Evolutionary conservation across 768 basidiomycete genomes (phyloP), one percentile per base, ranked within the genome.

Genomic region (Boletus rubroflammeus): DNA sequence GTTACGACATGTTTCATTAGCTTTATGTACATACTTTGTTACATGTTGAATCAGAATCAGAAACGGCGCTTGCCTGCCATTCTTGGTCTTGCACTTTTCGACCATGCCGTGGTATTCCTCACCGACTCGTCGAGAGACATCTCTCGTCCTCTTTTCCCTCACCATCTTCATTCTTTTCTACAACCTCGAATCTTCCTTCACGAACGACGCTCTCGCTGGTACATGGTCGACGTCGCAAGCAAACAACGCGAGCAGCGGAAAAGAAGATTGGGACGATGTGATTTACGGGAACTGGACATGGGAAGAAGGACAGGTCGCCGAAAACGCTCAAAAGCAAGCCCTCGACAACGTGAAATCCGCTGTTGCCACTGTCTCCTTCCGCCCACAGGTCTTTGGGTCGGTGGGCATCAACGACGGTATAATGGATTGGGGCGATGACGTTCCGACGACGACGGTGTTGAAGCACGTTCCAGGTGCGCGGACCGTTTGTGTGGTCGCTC

Each of bases 201-300:
- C 76, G 40, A 72, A 79, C 35, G 68, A 82, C 9, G 79, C 32
- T 15, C 31, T 34, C 29, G 4, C n/a, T 23, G 31, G 15, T 1
- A 17, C 1, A 23, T 34, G 46, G 79, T 73, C 8, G 73, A 17
- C 54, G 13, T 40, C 46, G 21, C 47, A 44, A 59, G 21, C 63
- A 69, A 43, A 69, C 57, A 10, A 53, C 5, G 11, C 41, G n/a
- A 34, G 2, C 19, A 36, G n/a, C 13, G 41, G 81, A 6, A 81
- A 81, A 11, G 72, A 82, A 15, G 72, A 65, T 5, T 72, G 87
- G 34, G 88, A 91, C 67, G 65, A 72, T 1, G 68, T 77, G n/a
- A 82, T 90, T 13, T 86, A 79, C 42, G 89, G 89, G 5, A 75
- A 81, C 45, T 90, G 86, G 86, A 68, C 68, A 10, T 86, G 86